Conservation (phyloP, 2,329 filamentous ascomycete species). For the Exserohilum rostratum region DNA sequence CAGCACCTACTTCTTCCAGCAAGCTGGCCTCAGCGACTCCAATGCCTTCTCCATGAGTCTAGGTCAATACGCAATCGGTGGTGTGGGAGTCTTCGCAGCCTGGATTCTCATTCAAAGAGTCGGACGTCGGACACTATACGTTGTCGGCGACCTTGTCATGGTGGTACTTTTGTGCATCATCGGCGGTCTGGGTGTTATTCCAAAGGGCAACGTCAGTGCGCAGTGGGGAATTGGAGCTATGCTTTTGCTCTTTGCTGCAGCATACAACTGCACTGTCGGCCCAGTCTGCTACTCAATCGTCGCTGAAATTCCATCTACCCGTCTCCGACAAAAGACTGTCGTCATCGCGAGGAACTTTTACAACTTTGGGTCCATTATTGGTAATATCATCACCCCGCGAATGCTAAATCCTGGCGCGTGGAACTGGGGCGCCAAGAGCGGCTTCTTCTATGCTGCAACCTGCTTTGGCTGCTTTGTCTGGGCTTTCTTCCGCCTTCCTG, state of each 20-base stretch:
- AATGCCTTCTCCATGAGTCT: constrained; percentile 55
- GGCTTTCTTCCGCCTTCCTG: constrained; percentile 79
- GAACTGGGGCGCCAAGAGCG: constrained; percentile 78
- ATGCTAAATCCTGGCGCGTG: constrained; percentile 47
- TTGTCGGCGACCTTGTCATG: constrained; percentile 65
- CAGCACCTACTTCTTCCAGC: constrained; percentile 56
- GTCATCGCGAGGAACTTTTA: constrained; percentile 78
- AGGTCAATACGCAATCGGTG: constrained; percentile 65
- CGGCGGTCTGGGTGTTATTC: constrained; percentile 74
- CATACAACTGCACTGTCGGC: constrained; percentile 85
- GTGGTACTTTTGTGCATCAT: constrained; percentile 75
- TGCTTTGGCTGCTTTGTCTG: constrained; percentile 81
- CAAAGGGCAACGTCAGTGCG: constrained; percentile 54
- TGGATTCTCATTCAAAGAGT: constrained; percentile 80
- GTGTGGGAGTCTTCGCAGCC: constrained; percentile 71
- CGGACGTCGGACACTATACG: constrained; percentile 75
- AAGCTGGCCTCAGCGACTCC: constrained; percentile 53
- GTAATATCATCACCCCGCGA: constrained; percentile 56
- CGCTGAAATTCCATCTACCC: constrained; percentile 79
- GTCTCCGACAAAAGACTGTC: constrained; percentile 89
- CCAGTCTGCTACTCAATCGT: constrained; percentile 91
- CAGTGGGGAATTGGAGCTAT: constrained; percentile 46
- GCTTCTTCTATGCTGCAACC: constrained; percentile 85
- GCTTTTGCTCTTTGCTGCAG: constrained; percentile 58
- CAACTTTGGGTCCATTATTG: constrained; percentile 81